phyloP scores from a whole-genome alignment of 2,329 filamentous ascomycete species.

The Aspergillus novoparasiticus region DNA sequence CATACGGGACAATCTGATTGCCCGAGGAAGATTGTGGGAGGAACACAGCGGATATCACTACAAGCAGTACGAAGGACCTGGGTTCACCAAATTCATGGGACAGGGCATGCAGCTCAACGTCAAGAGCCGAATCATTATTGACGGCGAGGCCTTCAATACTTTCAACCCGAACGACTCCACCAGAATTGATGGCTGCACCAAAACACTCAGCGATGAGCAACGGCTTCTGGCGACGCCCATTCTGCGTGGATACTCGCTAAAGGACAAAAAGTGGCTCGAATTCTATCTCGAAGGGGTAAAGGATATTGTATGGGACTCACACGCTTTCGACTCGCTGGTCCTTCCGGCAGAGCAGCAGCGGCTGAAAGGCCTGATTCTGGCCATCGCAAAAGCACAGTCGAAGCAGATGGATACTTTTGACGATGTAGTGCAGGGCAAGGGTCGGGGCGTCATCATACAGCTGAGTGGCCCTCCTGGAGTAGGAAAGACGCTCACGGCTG shows the following conservation, averaged over 20 bases:
- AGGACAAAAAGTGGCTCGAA: constrained; percentile 41
- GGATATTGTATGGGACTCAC: constrained; percentile 48
- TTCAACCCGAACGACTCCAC: constrained; percentile 49
- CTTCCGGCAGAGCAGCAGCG: constrained; percentile 45
- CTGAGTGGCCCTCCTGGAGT: constrained; percentile 56
- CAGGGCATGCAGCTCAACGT: constrained; percentile 32
- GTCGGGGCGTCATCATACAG: constrained; percentile 55
- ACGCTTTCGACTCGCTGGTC: constrained; percentile 53
- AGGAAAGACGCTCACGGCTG: constrained; percentile 57
- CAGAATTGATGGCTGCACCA: constrained; percentile 14
- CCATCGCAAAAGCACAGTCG: constrained; percentile 49
- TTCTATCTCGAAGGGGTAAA: constrained; percentile 43
- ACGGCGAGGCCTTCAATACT: constrained; percentile 51
- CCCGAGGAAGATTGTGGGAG: constrained; percentile 52
- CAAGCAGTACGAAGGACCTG: constrained; percentile 52
- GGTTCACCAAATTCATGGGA: constrained; percentile 32
- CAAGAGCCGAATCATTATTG: constrained; percentile 55
- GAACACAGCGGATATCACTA: constrained; percentile 53
- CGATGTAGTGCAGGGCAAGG: constrained; percentile 57
- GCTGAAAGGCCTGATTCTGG: constrained; percentile 50
- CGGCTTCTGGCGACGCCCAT: constrained; percentile 45
- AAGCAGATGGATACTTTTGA: constrained; percentile 46
- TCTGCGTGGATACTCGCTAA: constrained; percentile 52
- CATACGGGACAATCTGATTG: constrained; percentile 44
- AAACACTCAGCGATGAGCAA: constrained; percentile 44